These are phyloP conservation scores for Pseudogymnoascus sp. DNA, from an alignment of 2,329 filamentous ascomycete genomes.

Conservation along the genomic window DNA sequence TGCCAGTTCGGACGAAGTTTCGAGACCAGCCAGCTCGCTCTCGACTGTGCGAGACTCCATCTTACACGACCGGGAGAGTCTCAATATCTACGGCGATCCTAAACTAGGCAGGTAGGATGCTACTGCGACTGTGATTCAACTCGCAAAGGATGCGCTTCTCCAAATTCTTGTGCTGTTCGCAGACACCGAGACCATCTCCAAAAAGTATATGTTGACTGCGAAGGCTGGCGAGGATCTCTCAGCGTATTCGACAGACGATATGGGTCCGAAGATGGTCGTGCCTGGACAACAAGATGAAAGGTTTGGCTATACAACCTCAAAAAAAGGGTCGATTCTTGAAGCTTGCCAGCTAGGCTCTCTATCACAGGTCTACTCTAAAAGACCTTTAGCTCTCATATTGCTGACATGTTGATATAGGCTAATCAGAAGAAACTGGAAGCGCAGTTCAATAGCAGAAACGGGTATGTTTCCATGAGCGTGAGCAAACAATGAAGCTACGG, in stretches of 20 bases:
- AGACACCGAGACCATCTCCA: conserved; percentile 16
- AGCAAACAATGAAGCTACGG: too few relatives aligned
- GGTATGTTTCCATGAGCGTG: too few relatives aligned
- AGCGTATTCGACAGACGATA: conserved; percentile 12
- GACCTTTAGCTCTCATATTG: too few relatives aligned
- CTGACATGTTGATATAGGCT: too few relatives aligned
- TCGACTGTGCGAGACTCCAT: conserved; percentile 26
- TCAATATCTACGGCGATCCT: conserved; percentile 25
- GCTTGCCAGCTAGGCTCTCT: conserved; percentile 15
- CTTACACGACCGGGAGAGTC: conserved; percentile 31
- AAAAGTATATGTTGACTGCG: conserved; percentile 13
- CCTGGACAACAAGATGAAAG: conserved; percentile 16
- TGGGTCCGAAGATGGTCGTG: conserved; percentile 10
- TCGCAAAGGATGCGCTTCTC: conserved; percentile 14
- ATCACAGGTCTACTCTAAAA: conserved; percentile 14
- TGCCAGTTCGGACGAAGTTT: conserved; percentile 29
- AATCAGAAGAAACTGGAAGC: too few relatives aligned
- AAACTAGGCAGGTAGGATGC: conserved; percentile 11
- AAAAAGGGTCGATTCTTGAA: conserved; percentile 16
- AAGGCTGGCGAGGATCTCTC: conserved; percentile 16
- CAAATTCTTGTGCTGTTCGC: conserved; percentile 18
- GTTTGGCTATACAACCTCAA: conserved; percentile 12
- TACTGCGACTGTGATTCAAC: conserved; percentile 12
- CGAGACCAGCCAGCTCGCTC: conserved; percentile 26
- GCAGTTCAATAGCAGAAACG: too few relatives aligned